Conservation (phyloP, 2,329 filamentous ascomycete species). For the Cercospora sp. region DNA sequence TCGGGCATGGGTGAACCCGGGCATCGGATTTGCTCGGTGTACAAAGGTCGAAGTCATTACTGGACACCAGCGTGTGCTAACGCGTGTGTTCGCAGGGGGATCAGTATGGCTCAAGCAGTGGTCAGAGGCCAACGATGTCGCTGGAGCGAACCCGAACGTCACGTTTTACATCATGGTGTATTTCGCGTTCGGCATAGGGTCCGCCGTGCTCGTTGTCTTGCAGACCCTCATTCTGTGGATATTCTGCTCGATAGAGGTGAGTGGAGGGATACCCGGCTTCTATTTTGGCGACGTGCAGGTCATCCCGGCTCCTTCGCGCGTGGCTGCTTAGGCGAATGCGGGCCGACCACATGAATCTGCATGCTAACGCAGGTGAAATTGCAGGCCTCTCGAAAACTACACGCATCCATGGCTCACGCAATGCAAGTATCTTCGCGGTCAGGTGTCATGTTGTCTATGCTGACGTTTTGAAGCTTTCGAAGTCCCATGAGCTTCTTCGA, state of each 20-base stretch:
- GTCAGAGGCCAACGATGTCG: constrained; percentile 74
- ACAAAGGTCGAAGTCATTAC: constrained; percentile 14
- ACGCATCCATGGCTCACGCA: constrained; percentile 62
- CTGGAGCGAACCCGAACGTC: constrained; percentile 69
- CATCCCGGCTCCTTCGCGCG: constrained; percentile 20
- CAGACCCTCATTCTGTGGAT: constrained; percentile 98
- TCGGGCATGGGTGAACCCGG: constrained; percentile 2
- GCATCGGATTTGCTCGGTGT: constrained; percentile 30
- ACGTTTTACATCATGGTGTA: constrained; percentile 94
- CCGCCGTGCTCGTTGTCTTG: constrained; percentile 78
- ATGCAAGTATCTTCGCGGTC: constrained; percentile 18
- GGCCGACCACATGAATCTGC: constrained; percentile 25
- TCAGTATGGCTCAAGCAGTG: constrained; percentile 93
- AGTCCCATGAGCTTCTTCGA: constrained; percentile 99
- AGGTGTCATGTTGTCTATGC: not conserved
- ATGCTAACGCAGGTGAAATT: constrained; percentile 28
- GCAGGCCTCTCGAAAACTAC: constrained; percentile 88
- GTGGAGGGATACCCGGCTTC: constrained; percentile 30
- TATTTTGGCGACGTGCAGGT: constrained; percentile 20
- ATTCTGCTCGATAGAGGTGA: constrained; percentile 96
- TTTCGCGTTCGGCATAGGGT: constrained; percentile 89
- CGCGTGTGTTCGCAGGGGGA: constrained; percentile 55
- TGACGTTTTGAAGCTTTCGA: constrained; percentile 60
- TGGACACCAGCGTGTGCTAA: constrained; percentile 28
- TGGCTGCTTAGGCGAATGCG: constrained; percentile 27